Evolutionary conservation across 305 asterid genomes (phyloP), one percentile per base, ranked within the genome.

Genomic region (Fraxinus dipetala): DNA sequence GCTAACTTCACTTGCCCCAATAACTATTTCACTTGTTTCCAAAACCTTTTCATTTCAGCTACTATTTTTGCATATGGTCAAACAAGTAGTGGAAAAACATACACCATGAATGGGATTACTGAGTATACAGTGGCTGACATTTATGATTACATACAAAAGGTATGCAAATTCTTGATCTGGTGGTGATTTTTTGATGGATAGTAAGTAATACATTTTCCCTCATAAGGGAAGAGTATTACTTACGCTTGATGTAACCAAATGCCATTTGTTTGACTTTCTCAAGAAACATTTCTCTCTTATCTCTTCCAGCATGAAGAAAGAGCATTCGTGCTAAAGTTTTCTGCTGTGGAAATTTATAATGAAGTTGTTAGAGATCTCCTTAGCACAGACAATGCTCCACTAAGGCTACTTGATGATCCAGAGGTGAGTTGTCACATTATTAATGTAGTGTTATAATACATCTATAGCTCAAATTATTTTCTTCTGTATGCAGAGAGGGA

Each of bases 331-430:
- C 78, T 94, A 70, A 96, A 96, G 87, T 96, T 96, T 83, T 90
- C 98, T 84, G 99, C 99, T 34, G 90, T 93, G 88, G 99, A 94
- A 88, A 94, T 96, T 77, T 96, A 96, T 79, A 94, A 96, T 88
- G 99, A 96, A 90, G 98, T 92, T 87, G 97, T 94, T 35, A 89
- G 95, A 83, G 99, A 96, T 87, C 97, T 96, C 85, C 98, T 96
- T 48, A 86, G 94, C 87, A 84, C 89, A 6, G 97, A 96, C 83
- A 93, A 79, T 87, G 82, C 90, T 84, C 95, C 91, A 83, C 93
- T 96, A 34, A 88, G 99, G 89, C 89, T 96, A 77, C 92, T 96
- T 22, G 99, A 96, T 89, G 99, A 96, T 86, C 98, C 98, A 18
- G 99, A 96, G 83, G 99, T 93, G 88, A 90, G 94, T 87, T 74